Base-by-base conservation (phyloP, 441 rosid species). In the Populus trichocarpa region DNA sequence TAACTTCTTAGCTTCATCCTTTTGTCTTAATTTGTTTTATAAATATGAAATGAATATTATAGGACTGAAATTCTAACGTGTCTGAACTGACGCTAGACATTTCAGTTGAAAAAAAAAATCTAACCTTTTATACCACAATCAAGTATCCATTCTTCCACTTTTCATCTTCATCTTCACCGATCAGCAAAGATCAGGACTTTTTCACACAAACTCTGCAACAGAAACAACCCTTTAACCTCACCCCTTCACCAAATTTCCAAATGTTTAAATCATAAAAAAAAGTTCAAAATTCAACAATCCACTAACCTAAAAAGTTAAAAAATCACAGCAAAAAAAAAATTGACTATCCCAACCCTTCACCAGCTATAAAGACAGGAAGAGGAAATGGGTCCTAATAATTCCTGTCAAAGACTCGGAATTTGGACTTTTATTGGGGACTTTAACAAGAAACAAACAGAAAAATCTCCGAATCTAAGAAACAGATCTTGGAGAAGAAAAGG, bases 381-480 rank as follows among this genome's bases (percentile, higher is more conserved):
- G 4, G 68, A 69, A n/a, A 13, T 18, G 16, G 69, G 75, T 36
- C 26, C 42, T 40, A 57, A 82, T 32, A 28, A 28, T 22, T 42
- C 74, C 25, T 18, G 74, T n/a, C 40, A 72, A 63, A 76, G 14
- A 33, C 35, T 35, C 23, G 13, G 28, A 30, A 36, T 18, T 71
- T 18, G 10, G 28, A 11, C 36, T 69, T 69, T 3, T 0, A 7
- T 6, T 13, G 33, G 20, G 32, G 42, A 64, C 50, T 36, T 70
- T 64, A 59, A 16, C 68, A 26, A 30, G 81, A 79, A 77, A 77
- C 82, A 82, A 68, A 61, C 78, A 69, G 50, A 77, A 71, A 78
- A 70, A 2, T 14, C 61, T 30, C 42, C 18, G 66, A 75, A 66
- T 71, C 53, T 33, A 78, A 67, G 76, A 33, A 1, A 26, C 23